phyloP scores from a whole-genome alignment of 2,329 filamentous ascomycete genomes.

The Epichloe brachyelytri region DNA sequence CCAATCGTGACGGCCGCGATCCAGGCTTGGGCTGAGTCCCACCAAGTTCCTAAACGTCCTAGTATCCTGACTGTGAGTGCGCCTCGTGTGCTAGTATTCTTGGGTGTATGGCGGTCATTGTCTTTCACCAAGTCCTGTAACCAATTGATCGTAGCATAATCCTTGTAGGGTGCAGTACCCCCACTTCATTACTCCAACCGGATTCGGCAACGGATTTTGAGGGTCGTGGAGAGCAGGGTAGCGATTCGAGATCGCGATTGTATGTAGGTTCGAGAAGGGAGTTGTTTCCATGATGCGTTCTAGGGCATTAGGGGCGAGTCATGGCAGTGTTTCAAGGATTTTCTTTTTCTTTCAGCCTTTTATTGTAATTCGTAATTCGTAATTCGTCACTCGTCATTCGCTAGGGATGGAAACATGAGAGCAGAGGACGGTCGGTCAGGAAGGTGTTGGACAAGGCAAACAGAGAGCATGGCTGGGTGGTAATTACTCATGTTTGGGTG shows the following conservation, averaged over 20 bases:
- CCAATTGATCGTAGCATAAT: constrained; percentile 51
- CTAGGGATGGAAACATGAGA: too few species aligned
- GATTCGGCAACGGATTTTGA: background rate
- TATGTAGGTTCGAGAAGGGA: background rate
- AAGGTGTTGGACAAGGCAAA: too few species aligned
- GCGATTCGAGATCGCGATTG: background rate
- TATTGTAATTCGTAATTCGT: too few species aligned
- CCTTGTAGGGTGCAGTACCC: constrained; percentile 37
- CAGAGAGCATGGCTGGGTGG: too few species aligned
- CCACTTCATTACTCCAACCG: background rate
- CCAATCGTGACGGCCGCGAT: constrained; percentile 41
- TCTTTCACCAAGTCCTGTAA: constrained; percentile 47
- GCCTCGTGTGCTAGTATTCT: constrained; percentile 21
- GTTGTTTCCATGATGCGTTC: background rate
- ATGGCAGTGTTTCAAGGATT: background rate
- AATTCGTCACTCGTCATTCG: too few species aligned
- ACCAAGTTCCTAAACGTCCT: constrained; percentile 9
- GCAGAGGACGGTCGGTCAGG: too few species aligned
- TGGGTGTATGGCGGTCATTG: constrained; percentile 30
- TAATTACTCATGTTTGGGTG: too few species aligned
- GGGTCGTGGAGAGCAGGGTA: background rate
- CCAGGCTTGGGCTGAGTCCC: constrained; percentile 42
- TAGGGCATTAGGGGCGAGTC: background rate
- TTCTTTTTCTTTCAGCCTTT: background rate
- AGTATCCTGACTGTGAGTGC: constrained; percentile 18